Conservation (phyloP, 179 eudicot genomes). For the Beta lomatogona region DNA sequence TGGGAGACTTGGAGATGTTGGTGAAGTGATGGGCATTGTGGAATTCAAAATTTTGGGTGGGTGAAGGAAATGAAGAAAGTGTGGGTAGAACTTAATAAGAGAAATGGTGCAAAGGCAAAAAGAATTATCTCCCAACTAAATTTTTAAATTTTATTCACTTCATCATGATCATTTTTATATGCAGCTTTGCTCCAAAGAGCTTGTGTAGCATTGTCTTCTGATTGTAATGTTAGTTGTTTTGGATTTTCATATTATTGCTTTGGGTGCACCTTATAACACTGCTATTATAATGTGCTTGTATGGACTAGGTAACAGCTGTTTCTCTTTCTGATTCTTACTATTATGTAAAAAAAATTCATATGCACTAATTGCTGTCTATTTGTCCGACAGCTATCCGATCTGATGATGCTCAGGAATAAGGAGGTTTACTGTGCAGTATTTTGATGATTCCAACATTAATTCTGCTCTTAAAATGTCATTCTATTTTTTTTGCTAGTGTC, state of each 20-base stretch:
- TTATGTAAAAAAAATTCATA: neutral
- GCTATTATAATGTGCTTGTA: too few species aligned
- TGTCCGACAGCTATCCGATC: conserved; percentile 27
- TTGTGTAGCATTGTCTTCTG: neutral
- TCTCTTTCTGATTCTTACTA: neutral
- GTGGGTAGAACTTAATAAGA: too few species aligned
- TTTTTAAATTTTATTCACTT: neutral
- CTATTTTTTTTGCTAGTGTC: conserved; percentile 8
- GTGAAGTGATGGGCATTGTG: too few species aligned
- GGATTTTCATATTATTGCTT: too few species aligned
- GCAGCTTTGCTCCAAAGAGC: neutral
- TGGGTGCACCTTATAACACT: too few species aligned
- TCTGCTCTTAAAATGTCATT: neutral
- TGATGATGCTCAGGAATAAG: conserved; percentile 22
- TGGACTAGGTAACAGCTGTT: too few species aligned
- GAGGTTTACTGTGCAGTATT: neutral
- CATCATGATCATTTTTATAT: neutral
- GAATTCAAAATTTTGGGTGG: too few species aligned
- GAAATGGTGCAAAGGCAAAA: too few species aligned
- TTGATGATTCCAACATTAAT: neutral
- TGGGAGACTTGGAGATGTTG: too few species aligned
- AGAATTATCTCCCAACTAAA: too few species aligned
- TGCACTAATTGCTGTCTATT: neutral
- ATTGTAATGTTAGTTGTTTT: neutral
- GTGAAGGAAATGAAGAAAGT: too few species aligned